phyloP scores from a whole-genome alignment of 2,329 filamentous ascomycete genomes.

The Fusarium anthophilum region DNA sequence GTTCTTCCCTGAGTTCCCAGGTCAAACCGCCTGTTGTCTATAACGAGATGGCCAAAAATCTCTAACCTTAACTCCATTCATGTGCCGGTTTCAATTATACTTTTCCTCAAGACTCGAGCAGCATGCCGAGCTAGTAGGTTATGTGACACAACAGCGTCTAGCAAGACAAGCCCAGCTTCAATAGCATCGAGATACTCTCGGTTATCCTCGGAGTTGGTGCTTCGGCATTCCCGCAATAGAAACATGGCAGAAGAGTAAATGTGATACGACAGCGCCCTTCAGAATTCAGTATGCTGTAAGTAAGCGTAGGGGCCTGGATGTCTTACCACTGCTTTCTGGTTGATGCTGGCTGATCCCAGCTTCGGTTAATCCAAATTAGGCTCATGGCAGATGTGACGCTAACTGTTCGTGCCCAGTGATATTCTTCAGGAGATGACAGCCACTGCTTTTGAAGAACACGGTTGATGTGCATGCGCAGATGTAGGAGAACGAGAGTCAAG shows the following conservation, averaged over 20 bases:
- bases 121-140: not conserved
- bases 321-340: not conserved
- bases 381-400: not conserved
- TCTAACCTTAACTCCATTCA: accelerated
- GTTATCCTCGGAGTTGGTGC: no score
- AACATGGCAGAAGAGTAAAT: not conserved
- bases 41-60: not conserved
- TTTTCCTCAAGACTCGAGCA: not conserved
- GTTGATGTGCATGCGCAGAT: not conserved
- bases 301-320: accelerated
- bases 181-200: not conserved
- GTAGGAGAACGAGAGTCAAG: not conserved
- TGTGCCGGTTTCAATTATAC: not conserved
- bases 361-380: not conserved
- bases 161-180: not conserved
- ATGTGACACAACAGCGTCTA: not conserved
- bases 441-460: not conserved
- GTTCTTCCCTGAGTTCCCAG: not conserved
- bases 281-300: not conserved
- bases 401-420: not conserved
- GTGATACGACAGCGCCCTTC: not conserved
- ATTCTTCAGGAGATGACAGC: not conserved
- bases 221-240: not conserved
- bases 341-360: not conserved
- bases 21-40: no score